Evolutionary conservation across 2,329 filamentous ascomycete species (phyloP).

Genomic region (Coniochaeta prunicola): DNA sequence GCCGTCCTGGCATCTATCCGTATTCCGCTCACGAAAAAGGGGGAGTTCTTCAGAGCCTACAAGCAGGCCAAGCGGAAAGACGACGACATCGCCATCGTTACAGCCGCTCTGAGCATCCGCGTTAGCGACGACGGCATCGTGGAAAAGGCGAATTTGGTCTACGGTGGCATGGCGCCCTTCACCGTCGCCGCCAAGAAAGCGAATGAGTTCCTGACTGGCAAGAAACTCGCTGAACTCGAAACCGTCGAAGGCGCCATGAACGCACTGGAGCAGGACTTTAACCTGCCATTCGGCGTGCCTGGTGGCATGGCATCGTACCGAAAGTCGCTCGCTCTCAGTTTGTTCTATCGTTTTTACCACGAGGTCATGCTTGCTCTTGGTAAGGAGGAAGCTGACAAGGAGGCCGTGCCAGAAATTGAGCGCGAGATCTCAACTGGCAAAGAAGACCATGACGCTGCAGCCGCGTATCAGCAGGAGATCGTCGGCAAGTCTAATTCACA

Average conservation of each 20-base stretch:
- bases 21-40: constrained; percentile 71
- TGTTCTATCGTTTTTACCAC: constrained; percentile 97
- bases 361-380: constrained; percentile 64
- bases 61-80: constrained; percentile 97
- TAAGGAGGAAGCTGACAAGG: constrained; percentile 48
- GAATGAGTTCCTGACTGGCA: constrained; percentile 66
- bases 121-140: constrained; percentile 65
- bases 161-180: constrained; percentile 90
- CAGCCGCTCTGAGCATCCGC: constrained; percentile 70
- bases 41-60: constrained; percentile 82
- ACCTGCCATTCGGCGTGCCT: constrained; percentile 82
- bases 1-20: constrained; percentile 80
- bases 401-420: constrained; percentile 79
- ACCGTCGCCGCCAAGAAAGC: constrained; percentile 82
- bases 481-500: constrained; percentile 83
- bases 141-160: constrained; percentile 71
- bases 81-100: constrained; percentile 97
- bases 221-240: constrained; percentile 69
- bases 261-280: constrained; percentile 82
- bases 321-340: constrained; percentile 81
- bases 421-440: constrained; percentile 72
- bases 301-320: constrained; percentile 97
- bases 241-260: constrained; percentile 88
- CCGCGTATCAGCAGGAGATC: constrained; percentile 73
- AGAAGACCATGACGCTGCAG: constrained; percentile 68